Evolutionary conservation across 2,329 filamentous ascomycete species (phyloP).

Genomic region (Botrytis galanthina): DNA sequence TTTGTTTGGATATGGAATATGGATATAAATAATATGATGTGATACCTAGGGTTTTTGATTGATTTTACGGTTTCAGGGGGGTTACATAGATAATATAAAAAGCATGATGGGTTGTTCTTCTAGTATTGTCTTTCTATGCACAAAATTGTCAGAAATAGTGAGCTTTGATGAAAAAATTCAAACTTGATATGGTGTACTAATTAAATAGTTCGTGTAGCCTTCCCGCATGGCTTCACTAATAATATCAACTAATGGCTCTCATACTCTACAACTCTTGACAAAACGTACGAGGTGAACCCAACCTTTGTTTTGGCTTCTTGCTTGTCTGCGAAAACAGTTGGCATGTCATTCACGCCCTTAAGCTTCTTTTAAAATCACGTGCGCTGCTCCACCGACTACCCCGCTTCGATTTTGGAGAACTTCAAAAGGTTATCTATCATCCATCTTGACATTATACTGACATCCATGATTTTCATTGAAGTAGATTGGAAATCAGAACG

Average conservation of each 20-base stretch:
- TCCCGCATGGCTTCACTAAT: neutral
- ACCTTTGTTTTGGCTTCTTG: neutral
- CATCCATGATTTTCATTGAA: too few relatives aligned
- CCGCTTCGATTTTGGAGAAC: neutral
- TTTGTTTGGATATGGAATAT: neutral
- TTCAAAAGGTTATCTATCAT: neutral
- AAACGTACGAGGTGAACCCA: neutral
- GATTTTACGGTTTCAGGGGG: neutral
- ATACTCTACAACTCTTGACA: neutral
- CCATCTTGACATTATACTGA: neutral
- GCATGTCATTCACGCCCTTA: neutral
- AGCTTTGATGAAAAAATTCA: neutral
- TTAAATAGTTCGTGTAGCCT: neutral
- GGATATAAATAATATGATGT: neutral
- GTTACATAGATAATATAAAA: neutral
- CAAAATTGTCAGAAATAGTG: neutral
- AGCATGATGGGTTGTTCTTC: neutral
- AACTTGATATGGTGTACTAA: neutral
- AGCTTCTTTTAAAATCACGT: neutral
- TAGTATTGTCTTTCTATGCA: neutral
- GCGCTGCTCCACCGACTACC: neutral
- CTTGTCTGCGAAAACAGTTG: neutral
- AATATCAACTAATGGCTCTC: neutral
- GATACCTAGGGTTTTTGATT: conserved; percentile 18
- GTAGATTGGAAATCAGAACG: neutral